A percentile compares a stretch with the other conserved stretches of the same genome.
Conservation (phyloP, 148 eudicot species). For the Chenopodium berlandieri region DNA sequence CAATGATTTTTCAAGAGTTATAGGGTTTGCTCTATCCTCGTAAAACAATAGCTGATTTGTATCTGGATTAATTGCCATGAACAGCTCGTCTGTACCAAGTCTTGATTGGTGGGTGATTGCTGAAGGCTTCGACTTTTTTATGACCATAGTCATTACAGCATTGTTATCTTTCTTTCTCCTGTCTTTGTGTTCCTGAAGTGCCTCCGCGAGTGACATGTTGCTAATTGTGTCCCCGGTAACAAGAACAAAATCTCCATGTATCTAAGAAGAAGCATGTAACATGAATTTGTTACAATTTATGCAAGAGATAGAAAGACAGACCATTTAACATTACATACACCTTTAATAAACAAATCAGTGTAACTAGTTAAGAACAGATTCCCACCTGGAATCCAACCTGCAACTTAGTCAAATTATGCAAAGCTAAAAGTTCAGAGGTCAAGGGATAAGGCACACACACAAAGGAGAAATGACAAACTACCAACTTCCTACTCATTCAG, state of each 20-base stretch:
- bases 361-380: not conserved
- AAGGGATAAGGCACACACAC: not conserved
- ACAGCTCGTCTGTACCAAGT: constrained; percentile 92
- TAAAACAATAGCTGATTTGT: constrained; percentile 79
- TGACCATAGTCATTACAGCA: constrained; percentile 95
- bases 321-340: not conserved
- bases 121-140: constrained; percentile 80
- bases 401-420: not conserved
- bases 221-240: constrained; percentile 89
- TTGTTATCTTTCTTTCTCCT: constrained; percentile 79
- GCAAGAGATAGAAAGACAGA: not conserved
- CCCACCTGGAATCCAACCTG: not conserved
- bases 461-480: not conserved
- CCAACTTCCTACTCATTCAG: not conserved
- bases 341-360: not conserved
- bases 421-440: not conserved
- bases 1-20: constrained; percentile 74
- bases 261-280: constrained; percentile 41
- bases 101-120: constrained; percentile 72
- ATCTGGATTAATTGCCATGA: constrained; percentile 84
- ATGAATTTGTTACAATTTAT: not conserved
- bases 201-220: constrained; percentile 82
- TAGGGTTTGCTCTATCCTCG: constrained; percentile 67
- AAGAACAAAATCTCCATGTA: constrained; percentile 89
- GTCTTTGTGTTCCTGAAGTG: constrained; percentile 86